Evolutionary conservation across 169 alveolate genomes (phyloP).

Genomic region (Neospora caninum): DNA sequence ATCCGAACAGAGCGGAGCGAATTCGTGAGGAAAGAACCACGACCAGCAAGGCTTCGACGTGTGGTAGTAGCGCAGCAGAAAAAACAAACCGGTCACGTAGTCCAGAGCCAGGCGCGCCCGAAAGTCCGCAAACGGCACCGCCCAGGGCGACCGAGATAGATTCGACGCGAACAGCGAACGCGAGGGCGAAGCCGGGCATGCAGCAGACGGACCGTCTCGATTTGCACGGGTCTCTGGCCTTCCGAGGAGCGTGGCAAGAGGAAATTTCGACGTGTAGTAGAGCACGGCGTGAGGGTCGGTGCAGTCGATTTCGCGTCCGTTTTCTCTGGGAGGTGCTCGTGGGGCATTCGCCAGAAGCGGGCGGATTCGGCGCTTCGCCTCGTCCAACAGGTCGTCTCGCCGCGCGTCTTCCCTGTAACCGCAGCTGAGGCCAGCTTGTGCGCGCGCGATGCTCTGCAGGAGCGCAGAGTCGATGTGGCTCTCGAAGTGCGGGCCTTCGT

Average conservation of each 20-base stretch:
- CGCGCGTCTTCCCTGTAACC: neutral
- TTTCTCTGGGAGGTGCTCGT: too few relatives aligned
- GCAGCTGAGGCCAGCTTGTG: neutral
- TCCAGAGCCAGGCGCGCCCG: constrained; percentile 27
- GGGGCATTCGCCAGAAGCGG: neutral
- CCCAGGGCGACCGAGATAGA: neutral
- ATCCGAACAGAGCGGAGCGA: constrained; percentile 87
- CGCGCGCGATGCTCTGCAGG: neutral
- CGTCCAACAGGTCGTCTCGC: neutral
- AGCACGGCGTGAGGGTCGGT: constrained; percentile 3
- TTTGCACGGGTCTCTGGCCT: neutral
- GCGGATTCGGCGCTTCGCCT: neutral
- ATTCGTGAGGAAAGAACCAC: constrained; percentile 98
- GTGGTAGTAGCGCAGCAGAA: constrained; percentile 64
- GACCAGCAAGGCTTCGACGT: constrained; percentile 97
- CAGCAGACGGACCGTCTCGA: neutral
- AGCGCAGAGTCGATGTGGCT: constrained; percentile 4
- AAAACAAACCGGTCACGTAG: constrained; percentile 41
- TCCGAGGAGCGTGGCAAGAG: constrained; percentile 38
- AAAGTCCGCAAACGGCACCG: constrained; percentile 33
- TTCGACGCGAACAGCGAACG: neutral
- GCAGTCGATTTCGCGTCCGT: neutral
- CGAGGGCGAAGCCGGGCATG: neutral
- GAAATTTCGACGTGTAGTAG: constrained; percentile 56
- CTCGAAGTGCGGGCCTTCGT: constrained; percentile 46